phyloP scores from a whole-genome alignment of 2,329 filamentous ascomycete species.

The Ramularia endophylla region DNA sequence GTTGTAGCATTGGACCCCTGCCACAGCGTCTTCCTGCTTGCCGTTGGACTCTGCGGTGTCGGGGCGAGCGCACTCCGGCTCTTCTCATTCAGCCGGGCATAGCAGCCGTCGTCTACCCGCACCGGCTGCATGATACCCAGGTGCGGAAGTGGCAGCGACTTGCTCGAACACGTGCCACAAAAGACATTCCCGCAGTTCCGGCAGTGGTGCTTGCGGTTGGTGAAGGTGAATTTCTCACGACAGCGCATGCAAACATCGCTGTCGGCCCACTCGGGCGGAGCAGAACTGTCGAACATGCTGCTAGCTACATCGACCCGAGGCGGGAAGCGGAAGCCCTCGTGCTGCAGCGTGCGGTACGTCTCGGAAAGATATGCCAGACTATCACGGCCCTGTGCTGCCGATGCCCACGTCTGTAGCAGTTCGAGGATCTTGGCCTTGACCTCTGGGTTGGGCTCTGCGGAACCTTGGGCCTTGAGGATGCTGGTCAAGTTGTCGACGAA shows the following conservation, averaged over 20 bases:
- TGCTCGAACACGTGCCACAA: conserved; percentile 89
- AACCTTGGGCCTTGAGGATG: conserved; percentile 72
- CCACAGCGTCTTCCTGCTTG: conserved; percentile 49
- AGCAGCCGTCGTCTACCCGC: conserved; percentile 92
- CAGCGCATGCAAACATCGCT: conserved; percentile 99
- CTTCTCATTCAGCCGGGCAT: conserved; percentile 79
- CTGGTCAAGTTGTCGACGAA: conserved; percentile 98
- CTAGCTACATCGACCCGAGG: conserved; percentile 82
- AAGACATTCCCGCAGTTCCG: conserved; percentile 98
- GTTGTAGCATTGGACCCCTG: conserved; percentile 41
- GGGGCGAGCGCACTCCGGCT: conserved; percentile 35
- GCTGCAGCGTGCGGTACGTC: conserved; percentile 74
- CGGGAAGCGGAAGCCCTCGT: conserved; percentile 83
- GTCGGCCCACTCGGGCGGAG: conserved; percentile 96
- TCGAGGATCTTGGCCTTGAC: conserved; percentile 89
- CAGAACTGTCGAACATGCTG: conserved; percentile 96
- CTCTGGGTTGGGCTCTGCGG: conserved; percentile 69
- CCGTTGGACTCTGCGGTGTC: conserved; percentile 23
- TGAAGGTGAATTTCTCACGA: conserved; percentile 91
- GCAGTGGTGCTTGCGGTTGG: conserved; percentile 97
- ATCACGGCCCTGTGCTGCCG: conserved; percentile 75
- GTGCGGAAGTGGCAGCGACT: conserved; percentile 81
- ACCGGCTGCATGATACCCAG: conserved; percentile 88
- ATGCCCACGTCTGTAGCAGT: conserved; percentile 88
- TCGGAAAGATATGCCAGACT: conserved; percentile 83